Evolutionary conservation across 2,329 filamentous ascomycete species (phyloP).

Genomic region (Sporothrix humicola): DNA sequence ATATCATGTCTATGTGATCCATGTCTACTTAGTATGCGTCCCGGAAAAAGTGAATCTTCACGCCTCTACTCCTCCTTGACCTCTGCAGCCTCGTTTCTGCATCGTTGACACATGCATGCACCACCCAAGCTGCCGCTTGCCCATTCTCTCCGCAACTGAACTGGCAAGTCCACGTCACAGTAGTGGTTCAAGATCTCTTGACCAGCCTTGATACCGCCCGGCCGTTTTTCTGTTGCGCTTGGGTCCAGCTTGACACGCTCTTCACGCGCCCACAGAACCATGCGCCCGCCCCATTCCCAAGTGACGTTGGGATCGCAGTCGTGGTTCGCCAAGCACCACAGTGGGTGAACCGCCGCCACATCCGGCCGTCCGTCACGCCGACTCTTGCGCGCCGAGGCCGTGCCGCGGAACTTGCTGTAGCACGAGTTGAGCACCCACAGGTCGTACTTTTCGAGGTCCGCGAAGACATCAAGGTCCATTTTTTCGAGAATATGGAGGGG

Average conservation of each 20-base stretch:
- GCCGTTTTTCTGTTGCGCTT: conserved; percentile 33
- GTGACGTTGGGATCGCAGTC: conserved; percentile 93
- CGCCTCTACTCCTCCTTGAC: neutral
- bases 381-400: conserved; percentile 83
- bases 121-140: conserved; percentile 86
- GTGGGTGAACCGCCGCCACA: conserved; percentile 88
- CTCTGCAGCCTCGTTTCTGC: conserved; percentile 68
- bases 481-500: conserved; percentile 81
- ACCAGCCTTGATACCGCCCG: conserved; percentile 72
- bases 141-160: conserved; percentile 86
- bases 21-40: neutral
- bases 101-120: conserved; percentile 84
- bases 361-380: conserved; percentile 81
- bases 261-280: conserved; percentile 70
- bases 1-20: neutral
- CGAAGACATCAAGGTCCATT: conserved; percentile 81
- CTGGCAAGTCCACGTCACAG: conserved; percentile 80
- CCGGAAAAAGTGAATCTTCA: too few relatives aligned
- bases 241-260: conserved; percentile 55
- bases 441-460: conserved; percentile 63
- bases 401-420: conserved; percentile 91
- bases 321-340: conserved; percentile 97
- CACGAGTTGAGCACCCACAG: conserved; percentile 89
- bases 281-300: conserved; percentile 89
- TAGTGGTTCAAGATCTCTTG: conserved; percentile 95